phyloP scores from a whole-genome alignment of 2,329 filamentous ascomycete genomes.

The Monilinia polystroma region DNA sequence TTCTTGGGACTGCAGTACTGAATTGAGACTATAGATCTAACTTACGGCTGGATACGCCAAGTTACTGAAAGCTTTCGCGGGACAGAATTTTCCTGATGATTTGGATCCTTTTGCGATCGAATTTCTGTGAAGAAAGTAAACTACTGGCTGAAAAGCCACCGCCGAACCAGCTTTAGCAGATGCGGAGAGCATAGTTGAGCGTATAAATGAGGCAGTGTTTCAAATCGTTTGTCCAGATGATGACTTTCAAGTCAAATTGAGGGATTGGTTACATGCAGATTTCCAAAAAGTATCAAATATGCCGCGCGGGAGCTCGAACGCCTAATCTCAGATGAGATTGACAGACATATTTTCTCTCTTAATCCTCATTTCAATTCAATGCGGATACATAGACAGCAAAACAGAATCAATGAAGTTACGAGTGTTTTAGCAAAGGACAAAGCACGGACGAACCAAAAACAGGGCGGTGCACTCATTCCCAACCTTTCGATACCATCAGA shows the following conservation, averaged over 20 bases:
- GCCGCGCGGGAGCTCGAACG: conserved; percentile 26
- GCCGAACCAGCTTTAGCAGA: conserved; percentile 17
- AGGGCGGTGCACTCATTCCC: background rate
- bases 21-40: conserved; percentile 1
- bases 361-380: conserved; percentile 21
- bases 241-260: conserved; percentile 24
- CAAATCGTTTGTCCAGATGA: conserved; percentile 26
- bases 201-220: conserved; percentile 24
- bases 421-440: conserved; percentile 3
- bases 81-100: conserved; percentile 24
- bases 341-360: conserved; percentile 26
- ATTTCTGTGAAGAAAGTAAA: conserved; percentile 27
- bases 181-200: conserved; percentile 25
- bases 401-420: conserved; percentile 23
- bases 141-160: conserved; percentile 26
- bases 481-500: conserved; percentile 1
- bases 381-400: conserved; percentile 4
- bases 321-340: conserved; percentile 25
- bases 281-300: conserved; percentile 21
- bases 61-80: conserved; percentile 26
- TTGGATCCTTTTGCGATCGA: conserved; percentile 28
- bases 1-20: background rate
- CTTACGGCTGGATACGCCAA: conserved; percentile 27
- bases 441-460: background rate
- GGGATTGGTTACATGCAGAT: conserved; percentile 27